Conservation (phyloP, 1,139 yeast species). For the Candida sp. region DNA sequence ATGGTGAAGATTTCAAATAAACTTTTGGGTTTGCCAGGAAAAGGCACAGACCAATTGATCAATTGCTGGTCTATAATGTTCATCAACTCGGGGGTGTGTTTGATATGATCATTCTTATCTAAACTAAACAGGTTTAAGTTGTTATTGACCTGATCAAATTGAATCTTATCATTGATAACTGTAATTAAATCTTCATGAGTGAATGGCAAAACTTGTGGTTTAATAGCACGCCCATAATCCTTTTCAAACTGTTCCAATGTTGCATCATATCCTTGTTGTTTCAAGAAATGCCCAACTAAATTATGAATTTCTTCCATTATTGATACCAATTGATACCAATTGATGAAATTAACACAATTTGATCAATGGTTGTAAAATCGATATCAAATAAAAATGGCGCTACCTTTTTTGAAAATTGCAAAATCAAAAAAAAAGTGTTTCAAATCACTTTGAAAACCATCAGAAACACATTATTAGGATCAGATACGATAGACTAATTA, state of each 20-base stretch:
- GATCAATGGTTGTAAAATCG: too few species aligned
- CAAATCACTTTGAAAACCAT: too few species aligned
- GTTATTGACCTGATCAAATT: conserved; percentile 22
- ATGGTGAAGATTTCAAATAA: conserved; percentile 15
- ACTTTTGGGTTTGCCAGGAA: conserved; percentile 14
- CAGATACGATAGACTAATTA: too few species aligned
- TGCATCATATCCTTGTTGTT: conserved; percentile 37
- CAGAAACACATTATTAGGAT: too few species aligned
- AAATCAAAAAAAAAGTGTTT: too few species aligned
- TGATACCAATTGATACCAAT: conserved; percentile 9
- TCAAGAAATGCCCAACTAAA: conserved; percentile 56
- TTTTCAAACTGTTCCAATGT: conserved; percentile 48
- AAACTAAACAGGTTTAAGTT: conserved; percentile 10
- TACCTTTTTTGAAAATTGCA: too few species aligned
- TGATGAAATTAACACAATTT: not conserved
- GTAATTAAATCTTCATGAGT: conserved; percentile 46
- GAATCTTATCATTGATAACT: conserved; percentile 49
- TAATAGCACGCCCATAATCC: conserved; percentile 40
- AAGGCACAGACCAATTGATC: conserved; percentile 35
- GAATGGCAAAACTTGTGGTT: conserved; percentile 10
- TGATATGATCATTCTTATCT: conserved; percentile 9
- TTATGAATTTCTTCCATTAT: conserved; percentile 15
- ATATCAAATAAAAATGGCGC: too few species aligned
- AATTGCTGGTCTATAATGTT: conserved; percentile 16
- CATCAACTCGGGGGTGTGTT: conserved; percentile 9